phyloP scores from a whole-genome alignment of 2,329 filamentous ascomycete species.

The Sarocladium brachiariae region DNA sequence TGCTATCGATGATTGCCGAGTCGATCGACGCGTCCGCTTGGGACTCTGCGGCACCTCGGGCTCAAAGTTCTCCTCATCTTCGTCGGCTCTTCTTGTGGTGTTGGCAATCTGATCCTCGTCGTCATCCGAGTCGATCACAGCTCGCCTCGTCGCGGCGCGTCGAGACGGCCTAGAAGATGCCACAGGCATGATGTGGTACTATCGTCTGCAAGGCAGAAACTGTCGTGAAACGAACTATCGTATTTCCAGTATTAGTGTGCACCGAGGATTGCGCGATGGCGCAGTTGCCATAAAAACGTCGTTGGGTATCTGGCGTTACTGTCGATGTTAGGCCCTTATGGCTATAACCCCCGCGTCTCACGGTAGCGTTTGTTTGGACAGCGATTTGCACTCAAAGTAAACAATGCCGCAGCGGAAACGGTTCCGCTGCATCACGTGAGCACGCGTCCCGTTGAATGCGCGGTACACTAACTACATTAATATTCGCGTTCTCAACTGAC shows the following conservation, averaged over 20 bases:
- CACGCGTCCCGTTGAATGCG: not conserved
- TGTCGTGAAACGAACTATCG: too few species aligned
- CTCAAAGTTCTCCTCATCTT: constrained; percentile 71
- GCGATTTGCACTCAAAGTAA: not conserved
- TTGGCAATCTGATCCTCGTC: constrained; percentile 56
- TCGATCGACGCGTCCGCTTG: constrained; percentile 37
- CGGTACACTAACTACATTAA: too few species aligned
- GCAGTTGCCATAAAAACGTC: too few species aligned
- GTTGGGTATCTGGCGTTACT: not conserved
- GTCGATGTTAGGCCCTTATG: not conserved
- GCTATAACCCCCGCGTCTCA: constrained; percentile 5
- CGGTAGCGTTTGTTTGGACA: constrained; percentile 4
- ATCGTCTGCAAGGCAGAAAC: not conserved
- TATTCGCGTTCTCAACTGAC: too few species aligned
- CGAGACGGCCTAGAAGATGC: constrained; percentile 25
- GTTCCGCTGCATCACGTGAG: not conserved
- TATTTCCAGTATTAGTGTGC: too few species aligned
- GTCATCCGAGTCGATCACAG: constrained; percentile 75
- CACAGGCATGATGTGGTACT: constrained; percentile 18
- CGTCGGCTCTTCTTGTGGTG: constrained; percentile 41
- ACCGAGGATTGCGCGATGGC: too few species aligned
- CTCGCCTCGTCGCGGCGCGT: constrained; percentile 53
- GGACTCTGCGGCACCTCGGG: constrained; percentile 58
- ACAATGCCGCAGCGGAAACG: constrained; percentile 2
- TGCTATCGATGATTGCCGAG: constrained; percentile 35